These are phyloP conservation scores for Monilinia vaccinii-corymbosi DNA, from an alignment of 2,329 filamentous ascomycete genomes.

Conservation along the genomic window DNA sequence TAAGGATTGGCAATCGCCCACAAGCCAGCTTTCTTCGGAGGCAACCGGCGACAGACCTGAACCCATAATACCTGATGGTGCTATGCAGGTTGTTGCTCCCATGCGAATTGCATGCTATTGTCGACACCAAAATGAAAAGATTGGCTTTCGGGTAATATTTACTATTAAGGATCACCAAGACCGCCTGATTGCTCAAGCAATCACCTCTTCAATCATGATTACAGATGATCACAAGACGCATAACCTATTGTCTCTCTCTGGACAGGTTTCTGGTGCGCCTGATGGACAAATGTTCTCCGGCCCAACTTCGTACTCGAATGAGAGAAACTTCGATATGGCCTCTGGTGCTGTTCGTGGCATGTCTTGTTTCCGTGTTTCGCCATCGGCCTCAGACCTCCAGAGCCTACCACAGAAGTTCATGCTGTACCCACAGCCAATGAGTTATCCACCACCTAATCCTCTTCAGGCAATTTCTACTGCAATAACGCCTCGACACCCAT, in stretches of 20 bases:
- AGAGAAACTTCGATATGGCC: constrained; percentile 24
- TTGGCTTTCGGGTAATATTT: constrained; percentile 88
- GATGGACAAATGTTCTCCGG: constrained; percentile 33
- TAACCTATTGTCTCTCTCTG: constrained; percentile 32
- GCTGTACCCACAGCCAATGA: constrained; percentile 20
- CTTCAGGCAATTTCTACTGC: constrained; percentile 35
- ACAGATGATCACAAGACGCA: constrained; percentile 97
- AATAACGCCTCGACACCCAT: constrained; percentile 53
- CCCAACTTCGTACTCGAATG: constrained; percentile 33
- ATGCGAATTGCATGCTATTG: constrained; percentile 98
- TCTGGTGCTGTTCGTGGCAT: constrained; percentile 26
- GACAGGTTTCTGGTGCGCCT: constrained; percentile 25
- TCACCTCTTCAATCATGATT: constrained; percentile 87
- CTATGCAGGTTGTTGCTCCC: constrained; percentile 72
- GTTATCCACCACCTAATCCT: constrained; percentile 29
- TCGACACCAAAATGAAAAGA: constrained; percentile 87
- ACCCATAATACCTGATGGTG: constrained; percentile 43
- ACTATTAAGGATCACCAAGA: constrained; percentile 78
- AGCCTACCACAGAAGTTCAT: constrained; percentile 43
- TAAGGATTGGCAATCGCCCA: constrained; percentile 68
- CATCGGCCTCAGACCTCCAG: constrained; percentile 56
- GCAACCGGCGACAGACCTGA: constrained; percentile 37
- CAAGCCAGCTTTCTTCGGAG: constrained; percentile 41
- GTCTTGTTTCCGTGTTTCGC: constrained; percentile 44
- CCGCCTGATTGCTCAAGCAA: constrained; percentile 70